Percentiles rank a stretch among this genome's conserved stretches.
phyloP scores from a whole-genome alignment of 176 grass and related monocot species.

The Oryza glaberrima region DNA sequence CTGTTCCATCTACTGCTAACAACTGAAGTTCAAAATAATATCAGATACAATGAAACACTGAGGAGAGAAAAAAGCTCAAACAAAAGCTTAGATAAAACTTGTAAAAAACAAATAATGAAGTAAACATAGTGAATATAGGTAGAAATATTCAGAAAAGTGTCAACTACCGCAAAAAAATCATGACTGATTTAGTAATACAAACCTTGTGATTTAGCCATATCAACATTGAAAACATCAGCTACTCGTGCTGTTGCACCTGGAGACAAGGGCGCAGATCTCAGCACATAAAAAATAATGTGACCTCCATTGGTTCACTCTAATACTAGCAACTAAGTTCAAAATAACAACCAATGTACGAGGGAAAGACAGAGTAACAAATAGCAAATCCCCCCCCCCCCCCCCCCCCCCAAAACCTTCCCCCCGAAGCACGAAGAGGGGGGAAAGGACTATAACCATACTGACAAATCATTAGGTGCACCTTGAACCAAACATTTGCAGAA shows the following conservation, averaged over 20 bases:
- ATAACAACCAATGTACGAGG: no score
- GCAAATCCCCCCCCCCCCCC: no score
- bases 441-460: no score
- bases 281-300: background rate
- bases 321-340: background rate
- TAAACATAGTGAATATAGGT: background rate
- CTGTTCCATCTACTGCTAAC: constrained; percentile 16
- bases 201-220: constrained; percentile 1
- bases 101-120: constrained; percentile 2
- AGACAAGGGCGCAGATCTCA: constrained; percentile 20
- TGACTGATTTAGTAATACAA: constrained; percentile 8
- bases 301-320: background rate
- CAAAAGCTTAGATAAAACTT: background rate
- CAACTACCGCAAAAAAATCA: constrained; percentile 7
- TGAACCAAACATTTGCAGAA: background rate
- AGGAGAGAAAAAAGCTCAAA: background rate
- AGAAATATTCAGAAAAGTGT: background rate
- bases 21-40: background rate
- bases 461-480: background rate
- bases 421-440: no score
- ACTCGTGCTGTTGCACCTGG: constrained; percentile 23
- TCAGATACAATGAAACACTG: background rate
- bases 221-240: background rate
- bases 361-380: no score
- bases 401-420: no score